Conservation (phyloP, 352 stramenopile species). For the Phytophthora palmivora region DNA sequence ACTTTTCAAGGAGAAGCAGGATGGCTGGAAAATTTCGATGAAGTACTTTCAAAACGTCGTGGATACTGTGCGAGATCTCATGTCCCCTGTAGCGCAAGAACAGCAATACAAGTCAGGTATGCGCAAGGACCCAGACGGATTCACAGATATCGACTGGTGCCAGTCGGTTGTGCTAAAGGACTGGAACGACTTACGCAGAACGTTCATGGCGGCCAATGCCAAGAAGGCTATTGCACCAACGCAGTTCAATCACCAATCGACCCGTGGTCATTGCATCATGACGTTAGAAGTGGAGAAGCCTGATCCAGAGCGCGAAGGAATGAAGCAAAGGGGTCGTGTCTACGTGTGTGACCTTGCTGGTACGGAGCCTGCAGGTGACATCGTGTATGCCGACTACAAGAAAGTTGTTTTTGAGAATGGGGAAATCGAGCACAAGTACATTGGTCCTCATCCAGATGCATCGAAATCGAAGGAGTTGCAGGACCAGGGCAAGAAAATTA, state of each 20-base stretch:
- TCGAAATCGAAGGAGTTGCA: slow-evolving; percentile 95
- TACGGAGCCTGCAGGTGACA: slow-evolving; percentile 94
- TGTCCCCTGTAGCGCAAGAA: slow-evolving; percentile 93
- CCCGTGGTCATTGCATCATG: slow-evolving; percentile 95
- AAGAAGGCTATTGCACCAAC: slow-evolving; percentile 94
- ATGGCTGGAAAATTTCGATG: slow-evolving; percentile 97
- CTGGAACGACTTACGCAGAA: slow-evolving; percentile 93
- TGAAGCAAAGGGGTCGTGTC: slow-evolving; percentile 91
- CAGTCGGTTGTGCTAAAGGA: slow-evolving; percentile 92
- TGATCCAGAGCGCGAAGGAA: slow-evolving; percentile 88
- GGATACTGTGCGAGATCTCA: slow-evolving; percentile 94
- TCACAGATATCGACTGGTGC: slow-evolving; percentile 97
- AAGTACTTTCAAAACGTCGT: slow-evolving; percentile 98
- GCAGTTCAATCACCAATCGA: slow-evolving; percentile 96
- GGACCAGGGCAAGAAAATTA: slow-evolving; percentile 97
- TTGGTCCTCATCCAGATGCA: slow-evolving; percentile 89
- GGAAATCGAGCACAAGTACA: slow-evolving; percentile 93
- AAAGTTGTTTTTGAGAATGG: slow-evolving; percentile 92
- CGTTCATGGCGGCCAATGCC: slow-evolving; percentile 92
- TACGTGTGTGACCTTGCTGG: slow-evolving; percentile 95
- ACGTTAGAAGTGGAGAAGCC: slow-evolving; percentile 95
- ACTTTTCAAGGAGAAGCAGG: slow-evolving; percentile 94
- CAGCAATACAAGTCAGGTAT: slow-evolving; percentile 96
- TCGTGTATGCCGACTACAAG: slow-evolving; percentile 95
- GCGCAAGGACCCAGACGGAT: slow-evolving; percentile 94